phyloP scores from a whole-genome alignment of 1,139 yeast species.

The Saccharomyces pastorianus region DNA sequence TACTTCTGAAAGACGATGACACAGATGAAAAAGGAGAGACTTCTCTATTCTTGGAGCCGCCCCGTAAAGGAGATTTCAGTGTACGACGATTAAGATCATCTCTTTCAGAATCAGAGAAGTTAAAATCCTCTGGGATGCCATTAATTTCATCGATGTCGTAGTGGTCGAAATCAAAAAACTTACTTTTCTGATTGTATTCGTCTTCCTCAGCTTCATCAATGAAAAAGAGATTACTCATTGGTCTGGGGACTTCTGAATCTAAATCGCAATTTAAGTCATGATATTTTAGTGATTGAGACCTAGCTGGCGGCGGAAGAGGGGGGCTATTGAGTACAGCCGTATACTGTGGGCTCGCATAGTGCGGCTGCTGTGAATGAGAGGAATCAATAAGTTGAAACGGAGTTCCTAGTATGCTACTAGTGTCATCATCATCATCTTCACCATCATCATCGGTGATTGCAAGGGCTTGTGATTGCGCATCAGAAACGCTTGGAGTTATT shows the following conservation, averaged over 20 bases:
- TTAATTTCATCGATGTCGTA: constrained; percentile 45
- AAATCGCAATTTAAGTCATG: constrained; percentile 28
- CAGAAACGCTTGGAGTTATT: neutral
- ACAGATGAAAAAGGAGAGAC: constrained; percentile 17
- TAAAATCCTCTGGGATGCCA: constrained; percentile 52
- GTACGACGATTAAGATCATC: constrained; percentile 7
- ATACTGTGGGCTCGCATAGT: neutral
- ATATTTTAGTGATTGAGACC: constrained; percentile 25
- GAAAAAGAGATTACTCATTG: constrained; percentile 28
- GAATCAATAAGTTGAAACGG: constrained; percentile 10
- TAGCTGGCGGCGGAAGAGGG: constrained; percentile 25
- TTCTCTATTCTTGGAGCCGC: neutral
- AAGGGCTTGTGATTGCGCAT: neutral
- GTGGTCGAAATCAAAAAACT: constrained; percentile 19
- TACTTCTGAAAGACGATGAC: constrained; percentile 23
- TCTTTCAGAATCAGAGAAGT: constrained; percentile 38
- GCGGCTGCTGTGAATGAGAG: constrained; percentile 3
- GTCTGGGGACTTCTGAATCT: constrained; percentile 28
- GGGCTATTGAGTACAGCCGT: neutral
- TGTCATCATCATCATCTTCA: neutral
- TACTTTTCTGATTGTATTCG: constrained; percentile 17
- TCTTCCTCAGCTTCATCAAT: constrained; percentile 33
- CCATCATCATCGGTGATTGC: neutral
- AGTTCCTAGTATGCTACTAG: constrained; percentile 1
- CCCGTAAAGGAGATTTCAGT: constrained; percentile 1